Base-by-base conservation (phyloP, 805 yeast genomes). In the Vanderwaltozyma yarrowii region DNA sequence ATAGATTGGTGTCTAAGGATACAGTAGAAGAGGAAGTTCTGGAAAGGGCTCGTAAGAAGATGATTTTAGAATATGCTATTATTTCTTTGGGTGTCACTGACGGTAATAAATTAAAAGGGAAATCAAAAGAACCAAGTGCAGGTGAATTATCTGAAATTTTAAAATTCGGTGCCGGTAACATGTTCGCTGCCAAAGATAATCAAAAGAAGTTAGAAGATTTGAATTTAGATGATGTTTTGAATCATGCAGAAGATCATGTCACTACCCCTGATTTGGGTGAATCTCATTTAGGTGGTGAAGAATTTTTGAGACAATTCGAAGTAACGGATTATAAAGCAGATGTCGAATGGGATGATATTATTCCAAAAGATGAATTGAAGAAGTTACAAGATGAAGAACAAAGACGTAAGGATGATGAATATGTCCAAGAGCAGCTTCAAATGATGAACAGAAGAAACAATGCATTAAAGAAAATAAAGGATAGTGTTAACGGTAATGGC, bases 281-380 rank as follows among this genome's bases (percentile, higher is more conserved):
- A 54, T 84, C 95, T n/a, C 94, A 92, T 52, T 69, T 92, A 39
- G 99, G 99, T 42, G 95, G 97, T 40, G 99, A 92, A 61, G 99
- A 92, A 64, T 92, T 92, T 56, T 71, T 92, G 64, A 86, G 78
- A 54, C 99, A 92, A 63, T 92, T 92, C 59, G 98, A 92, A 62
- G 98, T 92, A 37, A 92, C 99, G 0, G 98, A 92, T 58, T 94
- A 88, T 61, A 92, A 92, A 65, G 97, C 98, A 1, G 96, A 89
- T 60, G 87, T 89, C 44, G 94, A 87, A 46, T 92, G 99, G 99
- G 97, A 92, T 65, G 99, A 92, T 60, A 92, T 92, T 50, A 92
- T 92, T 52, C 99, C 99, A 0, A 88, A 85, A 46, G 95, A 84
- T 32, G 98, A 92, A 60, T 69, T 94, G 45, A 72, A 77, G 43